Percentiles rank a stretch among this genome's conserved stretches.
Conservation (phyloP, 164 flowering plant genomes). For the Echeveria elegans region DNA sequence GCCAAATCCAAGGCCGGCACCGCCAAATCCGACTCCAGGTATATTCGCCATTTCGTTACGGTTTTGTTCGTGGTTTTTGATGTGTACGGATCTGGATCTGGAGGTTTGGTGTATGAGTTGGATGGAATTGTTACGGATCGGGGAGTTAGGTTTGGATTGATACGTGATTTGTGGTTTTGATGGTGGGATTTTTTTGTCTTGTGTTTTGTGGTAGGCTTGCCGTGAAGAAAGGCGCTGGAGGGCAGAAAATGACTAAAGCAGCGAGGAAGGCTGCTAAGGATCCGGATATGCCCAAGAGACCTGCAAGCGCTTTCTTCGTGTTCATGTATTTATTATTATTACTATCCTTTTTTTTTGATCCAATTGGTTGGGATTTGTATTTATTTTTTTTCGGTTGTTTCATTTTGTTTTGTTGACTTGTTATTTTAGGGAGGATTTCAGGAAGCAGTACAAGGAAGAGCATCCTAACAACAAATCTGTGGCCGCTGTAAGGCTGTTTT, state of each 20-base stretch:
- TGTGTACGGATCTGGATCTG: neutral
- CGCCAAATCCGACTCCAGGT: slow-evolving; percentile 3
- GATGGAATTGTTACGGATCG: neutral
- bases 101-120: neutral
- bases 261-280: slow-evolving; percentile 50
- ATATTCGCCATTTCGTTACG: neutral
- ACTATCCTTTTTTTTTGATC: neutral
- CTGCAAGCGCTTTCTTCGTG: slow-evolving; percentile 58
- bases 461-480: slow-evolving; percentile 77
- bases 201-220: slow-evolving; percentile 25
- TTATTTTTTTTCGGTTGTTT: neutral
- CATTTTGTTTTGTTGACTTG: too few species aligned
- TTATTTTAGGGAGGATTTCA: slow-evolving; percentile 72
- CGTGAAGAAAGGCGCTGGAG: slow-evolving; percentile 30
- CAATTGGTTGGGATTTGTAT: neutral
- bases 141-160: neutral
- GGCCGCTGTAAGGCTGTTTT: slow-evolving; percentile 40
- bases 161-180: neutral
- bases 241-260: slow-evolving; percentile 24
- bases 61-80: neutral
- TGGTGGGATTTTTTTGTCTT: neutral
- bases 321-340: slow-evolving; percentile 35
- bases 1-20: slow-evolving; percentile 6
- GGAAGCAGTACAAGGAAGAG: slow-evolving; percentile 53
- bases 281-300: slow-evolving; percentile 79